Evolutionary conservation across 768 basidiomycete species (phyloP), one percentile per base, ranked within the genome.

Genomic region (Porphyrellus cyaneotinctus): DNA sequence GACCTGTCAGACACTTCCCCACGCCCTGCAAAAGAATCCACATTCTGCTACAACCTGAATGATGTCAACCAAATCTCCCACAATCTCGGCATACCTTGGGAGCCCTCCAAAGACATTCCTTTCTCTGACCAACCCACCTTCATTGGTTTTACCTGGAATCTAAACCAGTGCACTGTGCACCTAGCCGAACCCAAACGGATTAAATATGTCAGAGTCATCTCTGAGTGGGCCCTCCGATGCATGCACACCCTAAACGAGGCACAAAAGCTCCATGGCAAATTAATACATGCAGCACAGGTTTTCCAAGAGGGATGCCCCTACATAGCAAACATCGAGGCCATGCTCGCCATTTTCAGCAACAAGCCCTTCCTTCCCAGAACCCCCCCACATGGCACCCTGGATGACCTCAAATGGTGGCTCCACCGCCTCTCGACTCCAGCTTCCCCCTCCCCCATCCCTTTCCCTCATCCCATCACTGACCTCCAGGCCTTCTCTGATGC

Each of bases 401-500:
- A 31, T 0, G 20, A 43, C 15, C 10, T 60, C 0, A 4, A 0
- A 9, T 30, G 54, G 38, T 11, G 48, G 47, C 39, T 14, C 22
- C 0, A 5, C 1, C 17, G 31, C 1, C 0, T 12, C 1, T 2
- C 18, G 4, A 5, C 14, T 14, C 1, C 43, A 44, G 14, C 31
- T 14, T 0, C 10, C 36, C 0, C 39, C 48, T 14, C 52, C 58
- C n/a, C 38, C 26, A 17, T 42, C 0, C 17, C 23, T 0, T 4
- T 13, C 0, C 42, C 20, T 1, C 23, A 22, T 0, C 18, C 43
- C 0, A 9, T 56, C 17, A 2, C 17, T 0, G 13, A 57, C 32
- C 32, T 9, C 0, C 15, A 14, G 1, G 46, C 56, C 0, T 79
- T 61, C 62, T 80, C 72, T 0, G 71, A 80, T 58, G 75, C 76